Conservation (phyloP, 768 basidiomycete genomes). For the Boletus pseudopeckii region DNA sequence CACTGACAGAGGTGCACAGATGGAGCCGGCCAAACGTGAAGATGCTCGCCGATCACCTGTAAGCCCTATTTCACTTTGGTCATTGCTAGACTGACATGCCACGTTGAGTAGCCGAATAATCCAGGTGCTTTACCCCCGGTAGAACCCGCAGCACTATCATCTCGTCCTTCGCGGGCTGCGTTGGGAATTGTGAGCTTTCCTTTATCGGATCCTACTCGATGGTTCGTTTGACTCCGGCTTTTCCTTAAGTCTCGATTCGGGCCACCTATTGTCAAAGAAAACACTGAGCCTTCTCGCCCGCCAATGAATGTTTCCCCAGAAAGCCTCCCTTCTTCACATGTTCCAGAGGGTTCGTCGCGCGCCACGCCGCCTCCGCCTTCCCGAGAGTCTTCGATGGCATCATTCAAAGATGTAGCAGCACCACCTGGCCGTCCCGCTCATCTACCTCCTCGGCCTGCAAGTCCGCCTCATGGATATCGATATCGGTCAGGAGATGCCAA, state of each 20-base stretch:
- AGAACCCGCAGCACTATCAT: slow-evolving; percentile 5
- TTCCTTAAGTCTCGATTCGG: slow-evolving; percentile 30
- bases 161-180: slow-evolving; percentile 17
- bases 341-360: slow-evolving; percentile 16
- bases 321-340: slow-evolving; percentile 6
- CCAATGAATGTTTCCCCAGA: slow-evolving; percentile 16
- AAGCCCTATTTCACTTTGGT: background rate
- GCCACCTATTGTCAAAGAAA: slow-evolving; percentile 27
- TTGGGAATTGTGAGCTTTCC: slow-evolving; percentile 16
- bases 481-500: slow-evolving; percentile 7
- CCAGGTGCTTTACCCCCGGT: slow-evolving; percentile 2
- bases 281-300: slow-evolving; percentile 2
- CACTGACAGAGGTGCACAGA: background rate
- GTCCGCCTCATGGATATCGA: slow-evolving; percentile 14
- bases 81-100: background rate
- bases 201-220: too few relatives aligned
- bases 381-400: slow-evolving; percentile 27
- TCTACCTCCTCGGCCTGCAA: slow-evolving; percentile 23
- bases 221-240: background rate
- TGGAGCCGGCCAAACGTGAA: slow-evolving; percentile 13
- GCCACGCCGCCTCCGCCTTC: slow-evolving; percentile 30
- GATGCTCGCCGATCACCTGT: slow-evolving; percentile 19
- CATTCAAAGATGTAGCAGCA: slow-evolving; percentile 9
- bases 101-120: slow-evolving; percentile 7
- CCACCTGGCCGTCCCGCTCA: slow-evolving; percentile 12